These are phyloP conservation scores for Cercis canadensis DNA, from an alignment of 306 rosid genomes.

Conservation along the genomic window DNA sequence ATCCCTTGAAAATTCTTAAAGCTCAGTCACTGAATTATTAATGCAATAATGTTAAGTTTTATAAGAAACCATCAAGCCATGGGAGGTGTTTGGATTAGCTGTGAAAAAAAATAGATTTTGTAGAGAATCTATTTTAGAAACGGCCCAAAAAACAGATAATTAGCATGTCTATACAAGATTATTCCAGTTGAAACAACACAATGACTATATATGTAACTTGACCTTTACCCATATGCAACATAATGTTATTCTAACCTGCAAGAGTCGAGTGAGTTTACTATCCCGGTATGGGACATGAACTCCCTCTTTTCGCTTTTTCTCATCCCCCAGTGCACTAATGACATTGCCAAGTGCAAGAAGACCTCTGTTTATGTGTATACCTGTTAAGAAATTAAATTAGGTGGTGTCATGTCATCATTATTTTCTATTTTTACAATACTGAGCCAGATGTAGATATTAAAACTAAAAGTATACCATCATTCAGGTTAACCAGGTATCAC, in stretches of 20 bases:
- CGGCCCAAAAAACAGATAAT: no score
- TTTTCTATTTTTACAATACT: conserved; percentile 18
- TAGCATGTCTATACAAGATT: no score
- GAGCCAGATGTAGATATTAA: conserved; percentile 6
- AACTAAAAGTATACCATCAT: conserved; percentile 23
- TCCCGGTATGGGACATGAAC: conserved; percentile 82
- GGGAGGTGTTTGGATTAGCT: no score
- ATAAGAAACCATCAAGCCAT: no score
- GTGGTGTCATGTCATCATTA: conserved; percentile 22
- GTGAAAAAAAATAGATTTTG: no score
- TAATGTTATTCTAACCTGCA: conserved; percentile 68
- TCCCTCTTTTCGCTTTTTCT: conserved; percentile 84
- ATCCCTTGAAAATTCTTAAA: conserved; percentile 21
- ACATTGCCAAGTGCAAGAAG: conserved; percentile 94
- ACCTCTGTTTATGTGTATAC: conserved; percentile 84
- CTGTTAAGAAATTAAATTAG: conserved; percentile 42
- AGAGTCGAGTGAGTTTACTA: conserved; percentile 90
- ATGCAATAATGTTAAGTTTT: no score
- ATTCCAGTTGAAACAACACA: not conserved
- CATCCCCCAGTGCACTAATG: conserved; percentile 87
- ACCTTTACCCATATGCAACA: not conserved
- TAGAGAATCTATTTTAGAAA: no score
- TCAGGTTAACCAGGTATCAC: conserved; percentile 26
- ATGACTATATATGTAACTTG: no score
- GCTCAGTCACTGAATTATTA: conserved; percentile 1